phyloP scores from a whole-genome alignment of 179 eudicot genomes.

The Silene noctiflora region DNA sequence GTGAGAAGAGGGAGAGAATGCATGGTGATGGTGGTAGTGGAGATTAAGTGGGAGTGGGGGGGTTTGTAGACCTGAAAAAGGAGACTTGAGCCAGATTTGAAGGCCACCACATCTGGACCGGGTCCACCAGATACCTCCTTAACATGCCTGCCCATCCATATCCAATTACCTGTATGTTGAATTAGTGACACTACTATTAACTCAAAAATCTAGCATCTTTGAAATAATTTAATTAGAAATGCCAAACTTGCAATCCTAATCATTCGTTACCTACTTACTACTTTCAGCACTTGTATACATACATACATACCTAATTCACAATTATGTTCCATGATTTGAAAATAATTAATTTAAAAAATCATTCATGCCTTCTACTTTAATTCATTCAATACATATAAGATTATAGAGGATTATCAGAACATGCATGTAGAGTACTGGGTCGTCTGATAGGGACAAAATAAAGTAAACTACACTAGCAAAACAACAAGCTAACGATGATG shows the following conservation, averaged over 20 bases:
- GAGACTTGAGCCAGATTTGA: slow-evolving; percentile 93
- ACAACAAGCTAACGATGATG: not conserved
- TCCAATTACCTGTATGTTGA: slow-evolving; percentile 56
- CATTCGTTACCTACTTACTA: not conserved
- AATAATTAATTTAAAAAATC: not conserved
- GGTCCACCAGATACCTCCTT: slow-evolving; percentile 87
- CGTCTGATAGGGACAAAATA: not conserved
- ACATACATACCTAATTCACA: not conserved
- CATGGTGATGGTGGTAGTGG: not conserved
- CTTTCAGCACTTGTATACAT: not conserved
- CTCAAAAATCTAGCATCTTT: not conserved
- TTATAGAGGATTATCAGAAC: too few relatives aligned
- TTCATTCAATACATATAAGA: too few relatives aligned
- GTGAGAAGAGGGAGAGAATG: not conserved
- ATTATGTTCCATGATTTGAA: not conserved
- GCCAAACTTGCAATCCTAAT: not conserved
- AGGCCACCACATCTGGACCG: slow-evolving; percentile 99
- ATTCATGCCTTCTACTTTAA: not conserved
- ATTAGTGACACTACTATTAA: not conserved
- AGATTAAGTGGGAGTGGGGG: not conserved
- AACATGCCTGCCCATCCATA: slow-evolving; percentile 99
- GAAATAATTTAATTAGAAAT: too few relatives aligned
- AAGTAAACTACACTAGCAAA: not conserved
- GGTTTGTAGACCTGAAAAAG: slow-evolving; percentile 59
- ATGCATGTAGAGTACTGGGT: not conserved